These are phyloP conservation scores for Syncephalastrum monosporum DNA, from an alignment of 371 early-diverging fungal genomes.

Conservation along the genomic window DNA sequence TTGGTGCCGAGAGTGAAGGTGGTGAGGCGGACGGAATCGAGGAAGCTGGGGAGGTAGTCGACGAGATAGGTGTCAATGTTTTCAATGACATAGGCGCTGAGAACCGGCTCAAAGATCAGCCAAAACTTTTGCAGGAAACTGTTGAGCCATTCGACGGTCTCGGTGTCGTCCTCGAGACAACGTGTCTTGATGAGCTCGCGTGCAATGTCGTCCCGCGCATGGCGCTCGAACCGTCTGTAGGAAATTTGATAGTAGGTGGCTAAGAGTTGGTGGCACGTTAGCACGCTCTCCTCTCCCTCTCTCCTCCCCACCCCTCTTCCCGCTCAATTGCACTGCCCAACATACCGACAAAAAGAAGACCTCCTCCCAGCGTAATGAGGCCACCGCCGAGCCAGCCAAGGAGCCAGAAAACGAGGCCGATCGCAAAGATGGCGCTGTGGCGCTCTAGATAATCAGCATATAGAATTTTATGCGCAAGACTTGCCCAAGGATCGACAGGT, in stretches of 20 bases:
- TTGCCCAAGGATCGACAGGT: slow-evolving; percentile 19
- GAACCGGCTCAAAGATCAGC: slow-evolving; percentile 93
- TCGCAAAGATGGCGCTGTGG: slow-evolving; percentile 30
- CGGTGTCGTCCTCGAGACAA: slow-evolving; percentile 57
- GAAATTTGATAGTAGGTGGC: slow-evolving; percentile 73
- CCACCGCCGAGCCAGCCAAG: slow-evolving; percentile 53
- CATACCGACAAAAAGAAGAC: slow-evolving; percentile 53
- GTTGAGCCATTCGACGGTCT: slow-evolving; percentile 98
- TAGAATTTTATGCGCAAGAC: slow-evolving; percentile 14
- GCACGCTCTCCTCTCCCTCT: background rate
- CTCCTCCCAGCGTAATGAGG: slow-evolving; percentile 44
- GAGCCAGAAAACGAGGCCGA: slow-evolving; percentile 35
- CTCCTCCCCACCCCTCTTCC: background rate
- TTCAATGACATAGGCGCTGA: slow-evolving; percentile 79
- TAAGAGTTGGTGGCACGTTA: slow-evolving; percentile 8
- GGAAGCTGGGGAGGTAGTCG: slow-evolving; percentile 82
- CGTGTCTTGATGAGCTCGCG: slow-evolving; percentile 56
- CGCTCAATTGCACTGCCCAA: background rate
- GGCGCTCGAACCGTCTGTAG: slow-evolving; percentile 60
- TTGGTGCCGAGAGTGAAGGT: slow-evolving; percentile 97
- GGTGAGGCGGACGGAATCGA: slow-evolving; percentile 90
- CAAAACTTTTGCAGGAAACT: slow-evolving; percentile 88
- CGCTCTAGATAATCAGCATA: slow-evolving; percentile 33
- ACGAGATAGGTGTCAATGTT: slow-evolving; percentile 75
- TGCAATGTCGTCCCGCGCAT: slow-evolving; percentile 71